These are phyloP conservation scores for Eucalyptus sideroxylon DNA, from an alignment of 345 rosid species.

Conservation along the genomic window DNA sequence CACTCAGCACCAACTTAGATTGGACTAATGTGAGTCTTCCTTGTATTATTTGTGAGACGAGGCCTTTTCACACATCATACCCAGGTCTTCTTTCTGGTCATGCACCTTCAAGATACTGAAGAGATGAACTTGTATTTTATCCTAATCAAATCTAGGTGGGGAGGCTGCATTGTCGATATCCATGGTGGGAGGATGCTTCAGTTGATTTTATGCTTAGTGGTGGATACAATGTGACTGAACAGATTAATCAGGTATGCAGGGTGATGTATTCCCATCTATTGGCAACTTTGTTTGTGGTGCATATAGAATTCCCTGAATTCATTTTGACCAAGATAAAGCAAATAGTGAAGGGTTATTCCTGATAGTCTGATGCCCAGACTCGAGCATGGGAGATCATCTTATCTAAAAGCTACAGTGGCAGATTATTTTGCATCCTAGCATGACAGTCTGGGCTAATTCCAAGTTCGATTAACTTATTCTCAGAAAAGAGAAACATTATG, in stretches of 20 bases:
- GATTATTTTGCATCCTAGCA: background rate
- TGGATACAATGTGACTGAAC: conserved; percentile 57
- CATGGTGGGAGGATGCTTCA: conserved; percentile 93
- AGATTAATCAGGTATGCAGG: conserved; percentile 44
- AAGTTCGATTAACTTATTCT: background rate
- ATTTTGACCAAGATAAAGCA: background rate
- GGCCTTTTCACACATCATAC: background rate
- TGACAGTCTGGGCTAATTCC: background rate
- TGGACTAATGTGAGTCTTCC: conserved; percentile 60
- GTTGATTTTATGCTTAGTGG: conserved; percentile 83
- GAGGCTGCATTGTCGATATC: conserved; percentile 72
- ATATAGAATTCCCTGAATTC: background rate
- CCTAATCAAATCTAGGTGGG: conserved; percentile 39
- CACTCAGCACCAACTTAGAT: conserved; percentile 51
- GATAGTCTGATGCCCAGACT: background rate
- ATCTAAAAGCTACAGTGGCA: background rate
- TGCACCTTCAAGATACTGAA: background rate
- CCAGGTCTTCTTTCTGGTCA: background rate
- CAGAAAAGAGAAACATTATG: background rate
- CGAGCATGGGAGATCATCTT: background rate
- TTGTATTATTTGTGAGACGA: background rate
- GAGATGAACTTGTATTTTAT: background rate
- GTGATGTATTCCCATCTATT: background rate
- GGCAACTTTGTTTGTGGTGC: background rate
- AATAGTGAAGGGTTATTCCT: background rate